phyloP scores from a whole-genome alignment of 2,329 filamentous ascomycete species.

The Monosporascus sp. region DNA sequence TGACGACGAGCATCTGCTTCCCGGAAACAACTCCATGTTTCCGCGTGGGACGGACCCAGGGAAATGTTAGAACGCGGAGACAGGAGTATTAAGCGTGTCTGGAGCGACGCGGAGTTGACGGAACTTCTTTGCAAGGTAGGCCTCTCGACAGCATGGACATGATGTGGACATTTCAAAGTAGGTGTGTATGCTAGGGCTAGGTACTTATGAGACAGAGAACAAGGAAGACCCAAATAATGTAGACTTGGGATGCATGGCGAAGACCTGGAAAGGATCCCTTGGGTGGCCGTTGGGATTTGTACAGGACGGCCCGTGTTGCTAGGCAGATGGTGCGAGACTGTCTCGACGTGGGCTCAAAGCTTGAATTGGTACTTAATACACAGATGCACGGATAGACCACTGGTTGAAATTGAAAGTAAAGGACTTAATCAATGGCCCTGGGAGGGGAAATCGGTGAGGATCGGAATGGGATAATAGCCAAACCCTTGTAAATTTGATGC shows the following conservation, averaged over 20 bases:
- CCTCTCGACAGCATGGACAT: too few relatives aligned
- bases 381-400: neutral
- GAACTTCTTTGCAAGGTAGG: too few relatives aligned
- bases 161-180: too few relatives aligned
- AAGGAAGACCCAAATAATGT: too few relatives aligned
- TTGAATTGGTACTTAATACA: neutral
- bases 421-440: neutral
- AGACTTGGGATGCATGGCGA: too few relatives aligned
- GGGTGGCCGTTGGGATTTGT: neutral
- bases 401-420: neutral
- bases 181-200: too few relatives aligned
- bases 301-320: neutral
- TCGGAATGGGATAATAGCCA: neutral
- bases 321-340: neutral
- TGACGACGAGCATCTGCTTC: conserved; percentile 6
- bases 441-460: neutral
- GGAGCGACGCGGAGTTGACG: too few relatives aligned
- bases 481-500: neutral
- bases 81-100: neutral
- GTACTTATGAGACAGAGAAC: too few relatives aligned
- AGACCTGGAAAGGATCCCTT: too few relatives aligned
- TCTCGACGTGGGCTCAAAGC: neutral
- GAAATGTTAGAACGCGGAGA: neutral
- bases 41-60: neutral
- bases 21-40: neutral